A percentile compares a stretch with the other conserved stretches of the same genome.
These are phyloP conservation scores for Venturia pyrina DNA, from an alignment of 2,329 filamentous ascomycete genomes.

Conservation along the genomic window DNA sequence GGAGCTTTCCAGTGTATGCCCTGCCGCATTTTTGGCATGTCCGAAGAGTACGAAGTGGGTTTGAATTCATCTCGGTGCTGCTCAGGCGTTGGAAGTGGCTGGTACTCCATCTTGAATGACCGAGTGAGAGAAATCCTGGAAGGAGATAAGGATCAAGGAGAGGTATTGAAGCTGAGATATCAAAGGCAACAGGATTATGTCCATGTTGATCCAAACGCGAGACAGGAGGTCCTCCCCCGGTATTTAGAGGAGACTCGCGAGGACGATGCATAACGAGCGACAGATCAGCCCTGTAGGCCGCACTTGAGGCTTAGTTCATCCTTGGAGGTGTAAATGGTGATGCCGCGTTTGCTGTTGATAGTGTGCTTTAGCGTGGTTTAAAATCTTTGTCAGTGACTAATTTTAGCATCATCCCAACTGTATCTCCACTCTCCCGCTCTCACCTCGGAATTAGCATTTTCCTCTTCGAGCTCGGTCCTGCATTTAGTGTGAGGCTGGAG, in stretches of 20 bases:
- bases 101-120: not conserved
- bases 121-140: not conserved
- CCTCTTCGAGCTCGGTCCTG: not conserved
- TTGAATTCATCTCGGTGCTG: not conserved
- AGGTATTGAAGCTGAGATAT: not conserved
- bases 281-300: not conserved
- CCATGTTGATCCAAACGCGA: not conserved
- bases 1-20: constrained; percentile 2
- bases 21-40: not conserved
- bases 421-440: too few relatives aligned
- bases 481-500: not conserved
- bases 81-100: not conserved
- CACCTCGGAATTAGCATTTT: not conserved
- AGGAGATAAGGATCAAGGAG: not conserved
- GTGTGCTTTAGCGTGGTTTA: not conserved
- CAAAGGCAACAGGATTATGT: not conserved
- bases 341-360: not conserved
- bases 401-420: not conserved
- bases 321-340: not conserved
- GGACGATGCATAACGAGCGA: not conserved
- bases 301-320: not conserved
- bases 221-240: not conserved
- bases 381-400: not conserved
- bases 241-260: not conserved
- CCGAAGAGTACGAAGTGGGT: not conserved